phyloP scores from a whole-genome alignment of 805 yeast species.

The Nakazawaea pomicola region DNA sequence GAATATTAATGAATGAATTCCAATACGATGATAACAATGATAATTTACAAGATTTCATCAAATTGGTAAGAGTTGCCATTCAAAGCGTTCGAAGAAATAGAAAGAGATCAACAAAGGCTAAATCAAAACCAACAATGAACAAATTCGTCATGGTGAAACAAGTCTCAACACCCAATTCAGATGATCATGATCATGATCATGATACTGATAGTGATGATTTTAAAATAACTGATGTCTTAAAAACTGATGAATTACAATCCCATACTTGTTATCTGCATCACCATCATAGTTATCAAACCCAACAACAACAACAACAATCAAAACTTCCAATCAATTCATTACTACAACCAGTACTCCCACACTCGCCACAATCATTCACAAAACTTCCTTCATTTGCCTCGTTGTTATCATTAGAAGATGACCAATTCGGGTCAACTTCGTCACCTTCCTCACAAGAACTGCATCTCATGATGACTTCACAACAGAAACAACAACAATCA shows the following conservation, averaged over 20 bases:
- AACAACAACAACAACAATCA: conserved; percentile 27
- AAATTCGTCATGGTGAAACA: conserved; percentile 12
- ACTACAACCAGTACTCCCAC: conserved; percentile 19
- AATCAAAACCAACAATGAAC: conserved; percentile 20
- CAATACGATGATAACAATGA: conserved; percentile 45
- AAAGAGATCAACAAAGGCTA: conserved; percentile 55
- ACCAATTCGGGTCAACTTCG: conserved; percentile 21
- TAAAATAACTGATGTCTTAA: conserved; percentile 9
- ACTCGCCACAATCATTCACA: not conserved
- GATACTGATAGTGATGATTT: conserved; percentile 1
- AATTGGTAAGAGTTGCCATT: conserved; percentile 86
- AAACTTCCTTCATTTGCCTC: conserved; percentile 14
- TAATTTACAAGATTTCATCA: conserved; percentile 72
- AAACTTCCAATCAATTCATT: conserved; percentile 43
- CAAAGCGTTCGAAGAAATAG: conserved; percentile 90
- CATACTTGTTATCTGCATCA: no score
- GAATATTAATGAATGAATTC: conserved; percentile 71
- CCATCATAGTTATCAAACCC: not conserved
- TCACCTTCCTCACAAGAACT: not conserved
- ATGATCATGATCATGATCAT: conserved; percentile 6
- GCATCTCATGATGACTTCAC: not conserved
- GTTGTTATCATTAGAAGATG: conserved; percentile 20
- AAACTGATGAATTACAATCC: conserved; percentile 7
- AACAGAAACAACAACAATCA: not conserved
- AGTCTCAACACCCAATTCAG: conserved; percentile 6